Evolutionary conservation across 78 protist species (phyloP).

Genomic region (Dictyostelium discoideum): dicty_2.7 NC_007089.4:2767001-2767500

Average conservation of each 20-base stretch:
- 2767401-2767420: constrained; percentile 43
- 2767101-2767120: background rate
- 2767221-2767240: background rate
- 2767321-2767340: too few species aligned
- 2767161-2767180: background rate
- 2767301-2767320: too few species aligned
- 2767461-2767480: background rate
- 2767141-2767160: background rate
- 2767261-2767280: background rate
- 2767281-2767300: too few species aligned
- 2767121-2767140: background rate
- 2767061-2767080: too few species aligned
- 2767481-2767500: background rate
- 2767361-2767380: constrained; percentile 32
- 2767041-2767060: too few species aligned
- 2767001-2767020: too few species aligned
- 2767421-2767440: constrained; percentile 10
- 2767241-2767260: background rate
- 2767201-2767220: too few species aligned
- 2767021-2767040: too few species aligned
- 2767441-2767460: constrained; percentile 78
- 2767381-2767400: constrained; percentile 17
- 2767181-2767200: too few species aligned
- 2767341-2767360: background rate
- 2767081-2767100: too few species aligned